Percentiles rank a stretch among this genome's conserved stretches.
These are phyloP conservation scores for Boletus rubropictus DNA, from an alignment of 768 basidiomycete genomes.

Conservation along the genomic window DNA sequence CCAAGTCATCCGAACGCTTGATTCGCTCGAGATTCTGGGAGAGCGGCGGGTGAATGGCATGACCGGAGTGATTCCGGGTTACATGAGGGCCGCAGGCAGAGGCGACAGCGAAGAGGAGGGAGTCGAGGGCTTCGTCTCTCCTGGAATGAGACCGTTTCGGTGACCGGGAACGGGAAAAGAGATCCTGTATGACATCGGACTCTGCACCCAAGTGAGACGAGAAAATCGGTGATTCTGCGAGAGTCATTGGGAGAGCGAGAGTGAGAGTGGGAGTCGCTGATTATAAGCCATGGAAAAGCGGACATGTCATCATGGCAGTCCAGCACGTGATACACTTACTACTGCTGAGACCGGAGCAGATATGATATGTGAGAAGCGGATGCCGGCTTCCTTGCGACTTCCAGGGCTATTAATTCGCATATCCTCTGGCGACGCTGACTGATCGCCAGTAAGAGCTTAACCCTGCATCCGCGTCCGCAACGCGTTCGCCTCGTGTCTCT, in stretches of 20 bases:
- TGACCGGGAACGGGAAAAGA: slow-evolving; percentile 52
- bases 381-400: not conserved
- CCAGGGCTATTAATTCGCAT: not conserved
- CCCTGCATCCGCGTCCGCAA: not conserved
- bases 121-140: slow-evolving; percentile 71
- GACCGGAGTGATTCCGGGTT: slow-evolving; percentile 82
- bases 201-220: slow-evolving; percentile 26
- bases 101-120: slow-evolving; percentile 72
- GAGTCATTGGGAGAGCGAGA: slow-evolving; percentile 16
- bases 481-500: slow-evolving; percentile 9
- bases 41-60: slow-evolving; percentile 63
- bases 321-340: slow-evolving; percentile 5
- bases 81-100: slow-evolving; percentile 69
- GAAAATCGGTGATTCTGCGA: slow-evolving; percentile 27
- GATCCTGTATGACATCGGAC: slow-evolving; percentile 59
- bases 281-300: slow-evolving; percentile 5
- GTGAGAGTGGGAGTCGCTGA: not conserved
- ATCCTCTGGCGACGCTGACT: not conserved
- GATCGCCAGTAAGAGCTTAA: not conserved
- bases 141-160: slow-evolving; percentile 39
- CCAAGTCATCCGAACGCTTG: slow-evolving; percentile 43
- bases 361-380: not conserved
- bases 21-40: slow-evolving; percentile 39
- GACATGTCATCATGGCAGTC: not conserved
- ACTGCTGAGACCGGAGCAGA: no score